Base-by-base conservation (phyloP, 1,284 basidiomycete genomes). In the Leccinum laetum region DNA sequence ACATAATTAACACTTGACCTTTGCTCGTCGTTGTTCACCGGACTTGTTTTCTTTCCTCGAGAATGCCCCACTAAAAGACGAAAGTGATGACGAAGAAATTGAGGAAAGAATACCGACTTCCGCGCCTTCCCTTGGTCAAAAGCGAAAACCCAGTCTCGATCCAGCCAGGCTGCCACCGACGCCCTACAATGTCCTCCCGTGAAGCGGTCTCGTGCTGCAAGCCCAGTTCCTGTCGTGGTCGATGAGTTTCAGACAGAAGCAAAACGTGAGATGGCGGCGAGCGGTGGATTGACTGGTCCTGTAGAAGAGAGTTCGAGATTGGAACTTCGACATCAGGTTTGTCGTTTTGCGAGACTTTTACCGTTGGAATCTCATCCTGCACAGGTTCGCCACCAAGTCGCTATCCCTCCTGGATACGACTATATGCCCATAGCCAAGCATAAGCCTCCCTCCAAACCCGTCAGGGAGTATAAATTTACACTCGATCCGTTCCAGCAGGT, bases 401-500 rank as follows among this genome's bases (percentile, higher is more conserved):
- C 96, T 1, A 88, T 99, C 10, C 98, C 98, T 8, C 92, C 95
- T 29, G 90, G 90, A 58, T 99, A 96, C 78, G 89, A 91, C 70
- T 99, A 99, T 79, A 79, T 93, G 53, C 94, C 97, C 1, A 97
- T 99, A 68, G 89, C 93, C 14, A 85, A 94, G 75, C 97, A 99
- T 78, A 86, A 94, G n/a, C 93, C 96, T 29, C 92, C 93, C 35
- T 86, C 91, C 63, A 96, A 97, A 72, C 96, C 97, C 0, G 96
- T 91, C 46, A 87, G 95, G 64, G 89, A 92, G 75, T 99, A 99
- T 84, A 95, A 95, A 68, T 99, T 99, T 82, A 92, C 90, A 59
- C 86, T 99, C 64, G 98, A 99, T 81, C 98, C 98, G 24, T 99
- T 99, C 83, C 98, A 99, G 77, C 87, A 91, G 75, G 95, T 98